These are phyloP conservation scores for grape (Vitis vinifera) DNA, from an alignment of 164 flowering plant species.

Conservation along the genomic window ASM3070453v1 NC_081811.1:22390001-22390500, in stretches of 20 bases:
- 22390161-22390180: constrained; percentile 13
- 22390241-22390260: constrained; percentile 48
- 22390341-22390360: constrained; percentile 70
- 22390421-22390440: constrained; percentile 53
- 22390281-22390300: constrained; percentile 47
- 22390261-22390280: constrained; percentile 65
- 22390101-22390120: constrained; percentile 21
- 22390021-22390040: constrained; percentile 58
- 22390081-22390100: constrained; percentile 18
- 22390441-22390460: constrained; percentile 28
- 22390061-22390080: constrained; percentile 36
- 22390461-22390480: constrained; percentile 14
- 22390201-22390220: constrained; percentile 47
- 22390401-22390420: constrained; percentile 42
- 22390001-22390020: constrained; percentile 57
- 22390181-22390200: constrained; percentile 29
- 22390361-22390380: constrained; percentile 27
- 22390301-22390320: constrained; percentile 26
- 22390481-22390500: constrained; percentile 17
- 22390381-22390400: constrained; percentile 31
- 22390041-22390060: constrained; percentile 57
- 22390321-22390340: constrained; percentile 37
- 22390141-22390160: constrained; percentile 29
- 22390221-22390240: constrained; percentile 45
- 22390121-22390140: constrained; percentile 23